A percentile compares a stretch with the other conserved stretches of the same genome.
Conservation (phyloP, 2,329 filamentous ascomycete genomes). For the Ophiostoma populinum region DNA sequence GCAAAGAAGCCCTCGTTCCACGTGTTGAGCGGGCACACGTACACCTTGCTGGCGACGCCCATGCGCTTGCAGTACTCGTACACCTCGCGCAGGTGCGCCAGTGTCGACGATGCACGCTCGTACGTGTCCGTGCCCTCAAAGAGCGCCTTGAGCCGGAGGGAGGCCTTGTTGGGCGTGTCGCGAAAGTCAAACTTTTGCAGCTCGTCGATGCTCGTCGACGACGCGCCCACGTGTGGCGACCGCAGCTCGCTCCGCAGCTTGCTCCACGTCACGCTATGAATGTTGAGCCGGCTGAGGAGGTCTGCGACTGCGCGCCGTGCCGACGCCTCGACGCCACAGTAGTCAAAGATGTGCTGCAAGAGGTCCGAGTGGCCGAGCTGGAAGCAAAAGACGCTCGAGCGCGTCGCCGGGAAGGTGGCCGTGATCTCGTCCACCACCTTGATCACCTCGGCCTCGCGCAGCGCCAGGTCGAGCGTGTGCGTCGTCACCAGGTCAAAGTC, state of each 20-base stretch:
- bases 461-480: slow-evolving; percentile 60
- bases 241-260: slow-evolving; percentile 70
- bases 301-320: slow-evolving; percentile 63
- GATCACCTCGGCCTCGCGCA: slow-evolving; percentile 86
- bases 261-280: slow-evolving; percentile 63
- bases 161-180: slow-evolving; percentile 38
- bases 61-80: slow-evolving; percentile 61
- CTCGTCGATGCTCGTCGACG: slow-evolving; percentile 80
- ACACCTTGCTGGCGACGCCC: slow-evolving; percentile 59
- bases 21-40: slow-evolving; percentile 70
- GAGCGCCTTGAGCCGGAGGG: slow-evolving; percentile 38
- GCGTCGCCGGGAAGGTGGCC: slow-evolving; percentile 58
- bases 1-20: slow-evolving; percentile 84
- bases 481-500: slow-evolving; percentile 92
- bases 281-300: slow-evolving; percentile 71
- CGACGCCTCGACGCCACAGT: slow-evolving; percentile 58
- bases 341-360: slow-evolving; percentile 75
- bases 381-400: slow-evolving; percentile 63
- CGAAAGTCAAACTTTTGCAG: slow-evolving; percentile 82
- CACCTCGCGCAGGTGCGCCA: slow-evolving; percentile 67
- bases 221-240: slow-evolving; percentile 63
- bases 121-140: slow-evolving; percentile 49
- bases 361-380: slow-evolving; percentile 80
- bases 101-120: slow-evolving; percentile 56
- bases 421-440: slow-evolving; percentile 91